Evolutionary conservation across 805 yeast species (phyloP).

Genomic region (Candida verbasci): DNA sequence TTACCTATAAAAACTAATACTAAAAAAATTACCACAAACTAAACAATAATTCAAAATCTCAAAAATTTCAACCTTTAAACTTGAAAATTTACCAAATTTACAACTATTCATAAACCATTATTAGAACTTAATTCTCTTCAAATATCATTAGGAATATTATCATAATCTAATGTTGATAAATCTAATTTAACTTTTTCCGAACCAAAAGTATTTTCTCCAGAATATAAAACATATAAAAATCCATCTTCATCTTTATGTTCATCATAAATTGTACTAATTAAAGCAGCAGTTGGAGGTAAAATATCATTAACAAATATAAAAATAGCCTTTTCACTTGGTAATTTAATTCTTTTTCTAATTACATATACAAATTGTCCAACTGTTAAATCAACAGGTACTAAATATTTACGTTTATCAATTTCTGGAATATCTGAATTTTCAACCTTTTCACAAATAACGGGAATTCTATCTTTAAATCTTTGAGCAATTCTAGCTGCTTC

Average conservation of each 20-base stretch:
- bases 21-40: not conserved
- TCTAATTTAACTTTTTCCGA: constrained; percentile 25
- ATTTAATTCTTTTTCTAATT: constrained; percentile 89
- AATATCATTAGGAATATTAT: constrained; percentile 5
- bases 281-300: constrained; percentile 95
- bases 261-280: constrained; percentile 91
- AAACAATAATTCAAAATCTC: not conserved
- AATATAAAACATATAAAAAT: constrained; percentile 88
- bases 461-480: constrained; percentile 88
- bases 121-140: too few relatives aligned
- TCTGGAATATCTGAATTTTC: constrained; percentile 95
- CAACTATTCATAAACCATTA: too few relatives aligned
- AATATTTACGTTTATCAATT: constrained; percentile 93
- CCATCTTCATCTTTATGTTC: constrained; percentile 99
- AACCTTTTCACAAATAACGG: constrained; percentile 95
- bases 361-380: constrained; percentile 98
- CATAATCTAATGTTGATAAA: constrained; percentile 10
- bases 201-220: constrained; percentile 98
- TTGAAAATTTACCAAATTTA: too few relatives aligned
- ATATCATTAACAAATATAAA: constrained; percentile 96
- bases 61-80: too few relatives aligned
- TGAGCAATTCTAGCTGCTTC: constrained; percentile 89
- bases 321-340: constrained; percentile 96
- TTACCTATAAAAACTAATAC: not conserved
- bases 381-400: constrained; percentile 93